A percentile compares a stretch with the other conserved stretches of the same genome.
Evolutionary conservation across 768 basidiomycete genomes (phyloP).

Genomic region (Leccinellum rugosiceps): DNA sequence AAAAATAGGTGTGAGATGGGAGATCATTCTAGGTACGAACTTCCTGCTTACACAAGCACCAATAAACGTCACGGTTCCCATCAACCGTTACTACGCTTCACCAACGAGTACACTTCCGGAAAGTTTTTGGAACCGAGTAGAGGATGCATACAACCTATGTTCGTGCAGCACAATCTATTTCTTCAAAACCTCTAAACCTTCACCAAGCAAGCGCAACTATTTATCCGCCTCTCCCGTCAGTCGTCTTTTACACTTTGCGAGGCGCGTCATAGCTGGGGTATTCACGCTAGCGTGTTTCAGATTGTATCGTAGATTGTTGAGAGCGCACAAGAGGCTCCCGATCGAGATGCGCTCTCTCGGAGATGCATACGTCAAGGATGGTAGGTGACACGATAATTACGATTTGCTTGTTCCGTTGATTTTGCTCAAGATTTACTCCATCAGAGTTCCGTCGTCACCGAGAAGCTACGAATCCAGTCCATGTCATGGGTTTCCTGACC

Average conservation of each 20-base stretch:
- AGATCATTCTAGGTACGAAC: too few relatives aligned
- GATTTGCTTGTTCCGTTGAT: background rate
- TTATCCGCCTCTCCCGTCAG: conserved; percentile 82
- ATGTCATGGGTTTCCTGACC: conserved; percentile 92
- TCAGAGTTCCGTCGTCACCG: conserved; percentile 86
- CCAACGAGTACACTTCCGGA: background rate
- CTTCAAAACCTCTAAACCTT: conserved; percentile 56
- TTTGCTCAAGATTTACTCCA: conserved; percentile 4
- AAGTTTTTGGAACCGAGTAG: background rate
- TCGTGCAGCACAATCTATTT: conserved; percentile 40
- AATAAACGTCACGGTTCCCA: background rate
- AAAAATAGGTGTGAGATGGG: background rate
- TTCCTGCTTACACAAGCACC: conserved; percentile 6
- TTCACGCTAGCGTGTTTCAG: conserved; percentile 35
- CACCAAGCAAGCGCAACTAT: conserved; percentile 63
- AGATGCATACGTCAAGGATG: conserved; percentile 81
- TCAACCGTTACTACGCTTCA: background rate
- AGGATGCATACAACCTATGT: conserved; percentile 21
- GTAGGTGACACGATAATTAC: conserved; percentile 35
- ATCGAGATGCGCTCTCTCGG: conserved; percentile 81
- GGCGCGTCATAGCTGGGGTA: background rate
- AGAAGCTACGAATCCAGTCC: conserved; percentile 75
- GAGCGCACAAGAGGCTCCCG: conserved; percentile 74
- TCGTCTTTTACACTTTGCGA: background rate
- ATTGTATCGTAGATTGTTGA: conserved; percentile 75